Percentiles rank a stretch among this genome's conserved stretches.
Conservation (phyloP, 2,329 filamentous ascomycete species). For the Penicillium verrucosum region DNA sequence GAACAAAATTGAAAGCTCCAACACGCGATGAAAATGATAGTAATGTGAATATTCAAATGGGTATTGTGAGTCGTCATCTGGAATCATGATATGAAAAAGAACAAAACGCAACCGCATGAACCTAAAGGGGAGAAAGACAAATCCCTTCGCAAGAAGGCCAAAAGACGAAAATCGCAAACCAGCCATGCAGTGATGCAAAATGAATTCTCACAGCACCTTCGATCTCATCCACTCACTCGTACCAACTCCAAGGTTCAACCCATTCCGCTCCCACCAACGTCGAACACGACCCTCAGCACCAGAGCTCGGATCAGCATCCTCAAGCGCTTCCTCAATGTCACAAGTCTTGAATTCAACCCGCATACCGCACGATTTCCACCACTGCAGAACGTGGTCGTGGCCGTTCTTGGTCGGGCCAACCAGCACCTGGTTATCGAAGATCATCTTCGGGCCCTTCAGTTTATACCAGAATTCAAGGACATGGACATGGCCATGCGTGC, state of each 20-base stretch:
- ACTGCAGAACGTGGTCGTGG: conserved; percentile 79
- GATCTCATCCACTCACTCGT: conserved; percentile 89
- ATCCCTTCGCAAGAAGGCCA: background rate
- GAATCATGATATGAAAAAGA: conserved; percentile 12
- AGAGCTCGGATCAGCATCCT: conserved; percentile 68
- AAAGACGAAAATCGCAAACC: conserved; percentile 1
- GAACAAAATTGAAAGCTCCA: background rate
- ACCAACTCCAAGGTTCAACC: conserved; percentile 73
- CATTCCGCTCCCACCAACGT: conserved; percentile 84
- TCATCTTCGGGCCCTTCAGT: conserved; percentile 70
- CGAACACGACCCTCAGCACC: conserved; percentile 69
- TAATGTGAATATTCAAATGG: conserved; percentile 20
- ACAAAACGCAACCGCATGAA: conserved; percentile 1
- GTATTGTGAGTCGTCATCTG: conserved; percentile 21
- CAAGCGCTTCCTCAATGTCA: conserved; percentile 90
- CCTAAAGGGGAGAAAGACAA: background rate
- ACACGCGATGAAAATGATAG: conserved; percentile 10
- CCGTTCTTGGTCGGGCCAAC: conserved; percentile 85
- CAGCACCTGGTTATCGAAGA: conserved; percentile 78
- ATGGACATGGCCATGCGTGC: conserved; percentile 76
- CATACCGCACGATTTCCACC: conserved; percentile 75
- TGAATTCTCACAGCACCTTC: conserved; percentile 59
- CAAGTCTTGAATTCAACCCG: conserved; percentile 90
- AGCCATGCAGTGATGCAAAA: background rate
- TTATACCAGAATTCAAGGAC: conserved; percentile 81